These are phyloP conservation scores for Cunninghamia lanceolata DNA, from an alignment of 75 land plant genomes.

Conservation along the genomic window DNA sequence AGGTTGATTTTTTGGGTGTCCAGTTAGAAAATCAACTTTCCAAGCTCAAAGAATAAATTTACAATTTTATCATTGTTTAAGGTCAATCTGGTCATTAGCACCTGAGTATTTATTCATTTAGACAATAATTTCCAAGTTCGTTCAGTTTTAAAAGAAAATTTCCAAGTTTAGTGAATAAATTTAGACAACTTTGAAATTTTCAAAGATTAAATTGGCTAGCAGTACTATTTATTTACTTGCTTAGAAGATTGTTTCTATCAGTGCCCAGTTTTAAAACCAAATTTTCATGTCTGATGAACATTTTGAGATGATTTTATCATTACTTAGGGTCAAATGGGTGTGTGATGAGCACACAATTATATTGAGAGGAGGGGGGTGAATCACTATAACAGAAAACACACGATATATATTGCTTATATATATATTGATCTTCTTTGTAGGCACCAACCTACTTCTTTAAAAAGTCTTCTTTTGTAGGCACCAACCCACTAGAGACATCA, in stretches of 20 bases:
- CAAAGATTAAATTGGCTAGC: not conserved
- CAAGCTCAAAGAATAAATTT: not conserved
- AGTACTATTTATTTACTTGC: not conserved
- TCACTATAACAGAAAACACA: no score
- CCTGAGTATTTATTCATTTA: not conserved
- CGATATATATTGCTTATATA: no score
- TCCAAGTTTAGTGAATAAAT: not conserved
- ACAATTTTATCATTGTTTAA: no score
- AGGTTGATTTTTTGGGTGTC: not conserved
- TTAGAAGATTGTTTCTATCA: not conserved
- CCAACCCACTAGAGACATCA: no score
- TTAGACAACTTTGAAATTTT: not conserved
- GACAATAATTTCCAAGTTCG: not conserved
- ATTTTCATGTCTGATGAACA: not conserved
- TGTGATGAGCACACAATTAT: no score
- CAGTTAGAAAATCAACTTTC: not conserved
- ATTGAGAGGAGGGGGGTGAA: no score
- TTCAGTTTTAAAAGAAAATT: not conserved
- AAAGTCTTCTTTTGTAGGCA: no score
- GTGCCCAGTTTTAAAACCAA: not conserved
- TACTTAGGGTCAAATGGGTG: not conserved
- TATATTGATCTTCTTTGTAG: no score
- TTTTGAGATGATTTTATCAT: not conserved
- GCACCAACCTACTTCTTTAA: no score
- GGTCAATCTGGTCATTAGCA: not conserved